phyloP scores from a whole-genome alignment of 2,329 filamentous ascomycete genomes.

The Colletotrichum camelliae region DNA sequence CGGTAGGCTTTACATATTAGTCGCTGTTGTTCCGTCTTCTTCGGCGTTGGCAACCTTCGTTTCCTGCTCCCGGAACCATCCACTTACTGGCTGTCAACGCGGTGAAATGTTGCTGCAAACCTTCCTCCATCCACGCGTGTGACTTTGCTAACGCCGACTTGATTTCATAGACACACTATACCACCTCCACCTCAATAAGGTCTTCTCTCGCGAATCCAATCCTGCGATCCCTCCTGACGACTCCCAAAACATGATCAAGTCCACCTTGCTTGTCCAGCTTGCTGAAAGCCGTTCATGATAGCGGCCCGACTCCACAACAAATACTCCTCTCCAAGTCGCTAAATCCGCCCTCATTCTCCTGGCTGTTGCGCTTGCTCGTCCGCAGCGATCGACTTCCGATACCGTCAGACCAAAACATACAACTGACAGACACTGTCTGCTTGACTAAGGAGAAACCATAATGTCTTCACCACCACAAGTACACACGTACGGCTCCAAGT shows the following conservation, averaged over 20 bases:
- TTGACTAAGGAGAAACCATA: background rate
- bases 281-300: background rate
- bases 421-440: background rate
- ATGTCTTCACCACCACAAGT: background rate
- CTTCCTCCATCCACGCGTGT: background rate
- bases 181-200: background rate
- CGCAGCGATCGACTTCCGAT: background rate
- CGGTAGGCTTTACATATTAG: background rate
- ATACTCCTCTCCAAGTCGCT: background rate
- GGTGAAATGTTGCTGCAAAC: too few species aligned
- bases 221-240: background rate
- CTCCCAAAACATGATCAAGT: background rate
- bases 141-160: background rate
- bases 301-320: background rate
- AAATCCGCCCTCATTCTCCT: background rate
- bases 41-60: background rate
- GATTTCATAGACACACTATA: background rate
- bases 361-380: background rate
- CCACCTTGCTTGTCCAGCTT: background rate
- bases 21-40: background rate
- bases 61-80: too few species aligned
- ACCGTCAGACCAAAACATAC: background rate
- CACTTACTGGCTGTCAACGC: too few species aligned
- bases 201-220: background rate
- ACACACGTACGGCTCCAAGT: slow-evolving; percentile 67